Evolutionary conservation across 108 stramenopile genomes (phyloP).

Genomic region (Skeletonema menzelii): DNA sequence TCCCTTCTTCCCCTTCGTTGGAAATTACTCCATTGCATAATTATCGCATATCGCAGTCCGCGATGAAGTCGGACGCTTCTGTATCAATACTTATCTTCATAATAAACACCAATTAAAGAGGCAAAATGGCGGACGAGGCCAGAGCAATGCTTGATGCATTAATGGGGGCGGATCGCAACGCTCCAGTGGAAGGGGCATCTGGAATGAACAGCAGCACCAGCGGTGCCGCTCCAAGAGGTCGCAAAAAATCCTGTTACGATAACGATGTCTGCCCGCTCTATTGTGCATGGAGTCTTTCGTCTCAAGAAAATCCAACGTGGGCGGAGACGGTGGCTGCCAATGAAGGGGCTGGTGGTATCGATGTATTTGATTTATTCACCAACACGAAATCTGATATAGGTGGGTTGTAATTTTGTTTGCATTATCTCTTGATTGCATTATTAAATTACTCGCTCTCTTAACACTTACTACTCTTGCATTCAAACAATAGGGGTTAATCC

Average conservation of each 20-base stretch:
- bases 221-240: conserved; percentile 19
- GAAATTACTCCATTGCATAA: too few relatives aligned
- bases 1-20: too few relatives aligned
- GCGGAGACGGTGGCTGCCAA: conserved; percentile 44
- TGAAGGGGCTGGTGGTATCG: conserved; percentile 57
- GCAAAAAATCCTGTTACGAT: conserved; percentile 81
- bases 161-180: conserved; percentile 90
- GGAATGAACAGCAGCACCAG: conserved; percentile 24
- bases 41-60: too few relatives aligned
- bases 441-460: too few relatives aligned
- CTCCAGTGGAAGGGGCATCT: conserved; percentile 49
- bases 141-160: conserved; percentile 80
- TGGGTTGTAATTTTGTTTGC: too few relatives aligned
- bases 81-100: too few relatives aligned
- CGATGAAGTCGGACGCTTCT: too few relatives aligned
- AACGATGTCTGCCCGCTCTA: conserved; percentile 82
- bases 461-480: too few relatives aligned
- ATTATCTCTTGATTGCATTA: too few relatives aligned
- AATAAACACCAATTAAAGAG: too few relatives aligned
- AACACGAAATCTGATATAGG: conserved; percentile 84
- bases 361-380: conserved; percentile 86
- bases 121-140: conserved; percentile 69
- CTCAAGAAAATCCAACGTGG: conserved; percentile 39
- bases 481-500: conserved; percentile 57
- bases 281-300: conserved; percentile 70